Conservation (phyloP, 2,329 filamentous ascomycete species). For the Thelonectria discophora region DNA sequence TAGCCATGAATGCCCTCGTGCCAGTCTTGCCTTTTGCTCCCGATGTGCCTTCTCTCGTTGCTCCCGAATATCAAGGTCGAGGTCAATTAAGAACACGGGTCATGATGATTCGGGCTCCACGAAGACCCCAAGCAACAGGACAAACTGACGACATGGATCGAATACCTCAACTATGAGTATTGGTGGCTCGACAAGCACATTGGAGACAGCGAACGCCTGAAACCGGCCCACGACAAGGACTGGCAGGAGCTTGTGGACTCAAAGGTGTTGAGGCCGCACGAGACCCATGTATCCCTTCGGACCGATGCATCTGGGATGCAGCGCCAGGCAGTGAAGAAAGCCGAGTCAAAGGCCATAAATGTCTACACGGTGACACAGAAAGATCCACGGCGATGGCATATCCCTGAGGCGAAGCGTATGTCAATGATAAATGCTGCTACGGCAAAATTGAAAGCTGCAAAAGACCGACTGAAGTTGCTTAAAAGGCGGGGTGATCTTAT, state of each 20-base stretch:
- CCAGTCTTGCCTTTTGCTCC: too few relatives aligned
- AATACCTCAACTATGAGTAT: slow-evolving; percentile 47
- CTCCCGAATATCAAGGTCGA: too few relatives aligned
- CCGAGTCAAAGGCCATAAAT: neutral
- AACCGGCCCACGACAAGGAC: slow-evolving; percentile 39
- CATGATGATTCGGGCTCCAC: slow-evolving; percentile 45
- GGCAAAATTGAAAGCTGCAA: slow-evolving; percentile 6
- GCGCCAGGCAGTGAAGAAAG: neutral
- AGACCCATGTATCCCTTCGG: slow-evolving; percentile 27
- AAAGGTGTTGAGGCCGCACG: slow-evolving; percentile 38
- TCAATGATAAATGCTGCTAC: slow-evolving; percentile 13
- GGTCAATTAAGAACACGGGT: too few relatives aligned
- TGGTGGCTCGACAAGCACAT: slow-evolving; percentile 37
- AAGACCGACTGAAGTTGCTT: neutral
- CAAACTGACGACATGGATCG: slow-evolving; percentile 50
- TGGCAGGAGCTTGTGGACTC: slow-evolving; percentile 47
- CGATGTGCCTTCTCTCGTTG: too few relatives aligned
- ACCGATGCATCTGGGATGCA: neutral
- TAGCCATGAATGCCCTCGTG: too few relatives aligned
- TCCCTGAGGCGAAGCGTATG: slow-evolving; percentile 17
- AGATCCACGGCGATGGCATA: slow-evolving; percentile 13
- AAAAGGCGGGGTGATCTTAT: neutral
- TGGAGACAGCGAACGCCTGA: slow-evolving; percentile 27
- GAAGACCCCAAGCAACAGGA: slow-evolving; percentile 44
- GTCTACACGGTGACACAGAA: slow-evolving; percentile 16